Evolutionary conservation across 352 stramenopile species (phyloP).

Genomic region (Phytophthora multivora): DNA sequence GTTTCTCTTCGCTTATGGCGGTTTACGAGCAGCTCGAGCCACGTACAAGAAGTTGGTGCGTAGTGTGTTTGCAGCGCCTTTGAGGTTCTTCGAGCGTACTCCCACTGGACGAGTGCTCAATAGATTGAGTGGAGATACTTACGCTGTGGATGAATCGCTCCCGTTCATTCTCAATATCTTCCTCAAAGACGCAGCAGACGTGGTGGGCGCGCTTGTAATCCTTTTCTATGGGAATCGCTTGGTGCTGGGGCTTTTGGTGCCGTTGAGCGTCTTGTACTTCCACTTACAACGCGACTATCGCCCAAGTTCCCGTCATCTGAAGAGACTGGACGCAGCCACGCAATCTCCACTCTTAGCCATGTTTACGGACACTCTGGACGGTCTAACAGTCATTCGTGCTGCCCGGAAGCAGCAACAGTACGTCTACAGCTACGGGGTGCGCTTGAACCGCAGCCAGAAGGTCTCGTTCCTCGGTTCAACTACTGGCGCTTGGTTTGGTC

Average conservation of each 20-base stretch:
- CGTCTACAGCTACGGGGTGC: constrained; percentile 37
- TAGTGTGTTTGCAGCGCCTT: constrained; percentile 57
- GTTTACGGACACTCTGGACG: constrained; percentile 81
- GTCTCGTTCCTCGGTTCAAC: constrained; percentile 78
- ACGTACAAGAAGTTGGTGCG: constrained; percentile 65
- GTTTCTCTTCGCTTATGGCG: constrained; percentile 86
- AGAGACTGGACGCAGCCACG: constrained; percentile 67
- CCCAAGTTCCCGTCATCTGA: constrained; percentile 73
- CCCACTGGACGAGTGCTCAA: constrained; percentile 78
- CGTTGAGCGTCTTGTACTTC: constrained; percentile 72
- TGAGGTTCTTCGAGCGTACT: constrained; percentile 76
- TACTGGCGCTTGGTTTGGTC: constrained; percentile 82
- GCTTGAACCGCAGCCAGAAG: constrained; percentile 72
- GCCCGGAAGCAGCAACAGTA: constrained; percentile 55
- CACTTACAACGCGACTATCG: constrained; percentile 68
- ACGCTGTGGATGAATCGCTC: constrained; percentile 84
- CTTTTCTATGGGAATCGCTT: constrained; percentile 82
- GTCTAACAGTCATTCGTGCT: constrained; percentile 66
- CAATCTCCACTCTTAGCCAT: constrained; percentile 77
- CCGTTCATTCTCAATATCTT: constrained; percentile 92
- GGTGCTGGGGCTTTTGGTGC: constrained; percentile 75
- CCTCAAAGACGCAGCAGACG: constrained; percentile 76
- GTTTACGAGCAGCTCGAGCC: constrained; percentile 63
- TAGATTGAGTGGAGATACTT: constrained; percentile 81
- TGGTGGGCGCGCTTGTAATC: constrained; percentile 74